These are phyloP conservation scores for Colletotrichum incanum DNA, from an alignment of 2,329 filamentous ascomycete species.

Conservation along the genomic window DNA sequence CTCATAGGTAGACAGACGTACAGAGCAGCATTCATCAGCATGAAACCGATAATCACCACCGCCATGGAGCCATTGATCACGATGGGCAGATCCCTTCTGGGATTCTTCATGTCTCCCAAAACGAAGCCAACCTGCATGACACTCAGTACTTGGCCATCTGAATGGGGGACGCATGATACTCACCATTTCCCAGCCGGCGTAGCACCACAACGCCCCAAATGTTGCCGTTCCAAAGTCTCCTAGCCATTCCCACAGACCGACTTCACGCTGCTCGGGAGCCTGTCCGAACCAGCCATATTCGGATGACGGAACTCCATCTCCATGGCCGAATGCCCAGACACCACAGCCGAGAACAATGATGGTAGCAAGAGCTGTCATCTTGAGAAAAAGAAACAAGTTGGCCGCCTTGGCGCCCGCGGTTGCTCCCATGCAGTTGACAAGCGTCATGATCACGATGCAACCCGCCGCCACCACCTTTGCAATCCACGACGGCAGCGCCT, in stretches of 20 bases:
- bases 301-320: conserved; percentile 55
- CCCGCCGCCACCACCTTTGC: conserved; percentile 56
- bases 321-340: conserved; percentile 51
- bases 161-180: conserved; percentile 49
- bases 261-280: conserved; percentile 38
- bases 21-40: conserved; percentile 60
- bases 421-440: conserved; percentile 61
- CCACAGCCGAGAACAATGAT: conserved; percentile 46
- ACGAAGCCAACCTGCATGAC: conserved; percentile 47
- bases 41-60: conserved; percentile 58
- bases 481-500: conserved; percentile 45
- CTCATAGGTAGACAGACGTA: conserved; percentile 60
- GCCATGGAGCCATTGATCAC: conserved; percentile 60
- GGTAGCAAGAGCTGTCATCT: conserved; percentile 43
- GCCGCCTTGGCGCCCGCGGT: conserved; percentile 56
- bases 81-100: conserved; percentile 52
- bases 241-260: conserved; percentile 54
- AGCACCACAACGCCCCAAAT: conserved; percentile 60
- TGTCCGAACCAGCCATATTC: conserved; percentile 51
- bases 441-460: conserved; percentile 56
- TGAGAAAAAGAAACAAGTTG: conserved; percentile 58
- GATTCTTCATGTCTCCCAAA: conserved; percentile 49
- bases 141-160: conserved; percentile 8
- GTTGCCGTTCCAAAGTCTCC: conserved; percentile 59
- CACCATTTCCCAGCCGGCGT: conserved; percentile 62